Percentiles rank a stretch among this genome's conserved stretches.
phyloP scores from a whole-genome alignment of 345 rosid species.

The Aethionema arabicum region DNA sequence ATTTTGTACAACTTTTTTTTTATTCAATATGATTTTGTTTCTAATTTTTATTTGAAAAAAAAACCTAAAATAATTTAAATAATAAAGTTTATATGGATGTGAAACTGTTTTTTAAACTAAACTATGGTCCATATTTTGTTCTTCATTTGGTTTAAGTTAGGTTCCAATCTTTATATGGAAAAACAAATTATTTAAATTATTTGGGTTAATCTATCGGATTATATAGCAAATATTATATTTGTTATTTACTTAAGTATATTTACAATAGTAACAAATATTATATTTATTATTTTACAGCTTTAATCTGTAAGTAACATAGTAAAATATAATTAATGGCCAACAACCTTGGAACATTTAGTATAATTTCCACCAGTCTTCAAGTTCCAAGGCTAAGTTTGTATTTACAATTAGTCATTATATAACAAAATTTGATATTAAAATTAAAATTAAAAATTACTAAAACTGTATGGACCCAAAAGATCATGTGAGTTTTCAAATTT shows the following conservation, averaged over 20 bases:
- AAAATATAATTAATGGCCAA: constrained; percentile 29
- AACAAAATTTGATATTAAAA: constrained; percentile 22
- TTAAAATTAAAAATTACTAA: constrained; percentile 10
- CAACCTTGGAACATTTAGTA: constrained; percentile 30
- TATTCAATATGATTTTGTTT: too few species aligned
- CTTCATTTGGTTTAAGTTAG: too few species aligned
- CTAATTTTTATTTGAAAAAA: too few species aligned
- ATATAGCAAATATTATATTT: not conserved
- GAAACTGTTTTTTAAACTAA: too few species aligned
- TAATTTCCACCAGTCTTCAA: constrained; percentile 31
- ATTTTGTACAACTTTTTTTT: too few species aligned
- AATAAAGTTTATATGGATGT: too few species aligned
- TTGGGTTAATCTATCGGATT: not conserved
- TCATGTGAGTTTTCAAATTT: constrained; percentile 25
- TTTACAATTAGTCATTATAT: constrained; percentile 20
- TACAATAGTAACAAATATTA: too few species aligned
- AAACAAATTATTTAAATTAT: too few species aligned
- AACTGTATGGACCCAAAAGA: constrained; percentile 23
- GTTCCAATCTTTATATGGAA: too few species aligned
- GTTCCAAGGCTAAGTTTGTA: constrained; percentile 31
- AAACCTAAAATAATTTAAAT: too few species aligned
- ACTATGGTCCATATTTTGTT: too few species aligned
- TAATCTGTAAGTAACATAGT: not conserved
- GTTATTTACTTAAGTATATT: not conserved
- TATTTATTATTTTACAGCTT: not conserved